Percentiles rank a stretch among this genome's conserved stretches.
Conservation (phyloP, 345 rosid species). For the Syzygium aqueum region DNA sequence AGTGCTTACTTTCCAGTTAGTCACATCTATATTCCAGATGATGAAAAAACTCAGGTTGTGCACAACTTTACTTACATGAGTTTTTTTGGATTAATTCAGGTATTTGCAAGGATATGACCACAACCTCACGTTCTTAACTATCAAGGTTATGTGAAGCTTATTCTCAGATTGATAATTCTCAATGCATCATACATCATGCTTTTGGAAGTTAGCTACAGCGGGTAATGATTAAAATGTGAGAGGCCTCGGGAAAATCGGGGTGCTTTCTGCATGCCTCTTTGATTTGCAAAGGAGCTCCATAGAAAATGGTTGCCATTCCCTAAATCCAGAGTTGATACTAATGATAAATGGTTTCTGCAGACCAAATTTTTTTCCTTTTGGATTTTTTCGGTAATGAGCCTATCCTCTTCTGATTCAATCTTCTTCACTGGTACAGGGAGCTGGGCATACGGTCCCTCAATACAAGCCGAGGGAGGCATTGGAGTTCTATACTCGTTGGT, state of each 20-base stretch:
- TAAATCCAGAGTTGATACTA: too few species aligned
- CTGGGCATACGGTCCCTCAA: conserved; percentile 57
- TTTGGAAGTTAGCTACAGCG: neutral
- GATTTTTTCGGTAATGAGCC: too few species aligned
- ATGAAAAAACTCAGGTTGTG: neutral
- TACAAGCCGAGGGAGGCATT: conserved; percentile 45
- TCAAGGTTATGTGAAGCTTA: neutral
- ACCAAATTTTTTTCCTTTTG: too few species aligned
- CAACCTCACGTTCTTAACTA: too few species aligned
- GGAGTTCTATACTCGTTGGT: conserved; percentile 32
- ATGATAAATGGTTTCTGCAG: too few species aligned
- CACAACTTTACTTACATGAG: neutral
- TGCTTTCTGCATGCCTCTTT: neutral
- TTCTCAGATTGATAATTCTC: neutral
- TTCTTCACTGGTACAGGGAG: conserved; percentile 25
- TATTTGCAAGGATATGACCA: too few species aligned
- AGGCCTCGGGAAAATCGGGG: neutral
- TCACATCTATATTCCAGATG: neutral
- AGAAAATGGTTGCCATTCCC: too few species aligned
- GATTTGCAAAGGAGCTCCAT: too few species aligned
- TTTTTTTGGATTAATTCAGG: too few species aligned
- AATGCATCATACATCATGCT: neutral
- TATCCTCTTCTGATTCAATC: too few species aligned
- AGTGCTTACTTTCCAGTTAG: too few species aligned
- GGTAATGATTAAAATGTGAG: neutral